A percentile compares a stretch with the other conserved stretches of the same genome.
Evolutionary conservation across 805 yeast species (phyloP).

Genomic region (Metschnikowia lochheadii): DNA sequence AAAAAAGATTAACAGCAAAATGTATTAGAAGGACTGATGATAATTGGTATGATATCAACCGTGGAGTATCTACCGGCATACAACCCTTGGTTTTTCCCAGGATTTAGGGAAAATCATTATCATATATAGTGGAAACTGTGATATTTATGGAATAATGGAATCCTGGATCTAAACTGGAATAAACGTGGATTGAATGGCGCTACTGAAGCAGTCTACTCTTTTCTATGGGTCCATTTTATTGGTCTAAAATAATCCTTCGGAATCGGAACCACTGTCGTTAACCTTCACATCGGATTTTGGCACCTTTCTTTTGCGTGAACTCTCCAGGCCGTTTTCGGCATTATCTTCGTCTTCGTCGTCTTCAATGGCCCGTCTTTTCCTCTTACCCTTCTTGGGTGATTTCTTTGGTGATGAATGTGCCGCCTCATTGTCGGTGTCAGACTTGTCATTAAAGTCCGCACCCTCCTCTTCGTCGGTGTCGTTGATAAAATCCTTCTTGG

Average conservation of each 20-base stretch:
- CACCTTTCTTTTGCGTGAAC: slow-evolving; percentile 24
- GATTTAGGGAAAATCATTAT: too few relatives aligned
- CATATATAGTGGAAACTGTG: too few relatives aligned
- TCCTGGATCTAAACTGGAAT: too few relatives aligned
- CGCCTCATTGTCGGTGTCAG: slow-evolving; percentile 9
- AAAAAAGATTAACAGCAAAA: not conserved
- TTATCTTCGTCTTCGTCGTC: slow-evolving; percentile 32
- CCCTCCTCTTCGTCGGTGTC: slow-evolving; percentile 32
- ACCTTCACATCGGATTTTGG: slow-evolving; percentile 31
- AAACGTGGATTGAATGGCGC: too few relatives aligned
- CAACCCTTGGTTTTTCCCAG: too few relatives aligned
- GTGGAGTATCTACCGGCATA: too few relatives aligned
- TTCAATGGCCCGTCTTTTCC: slow-evolving; percentile 28
- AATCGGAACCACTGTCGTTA: slow-evolving; percentile 48
- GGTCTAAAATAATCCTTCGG: slow-evolving; percentile 17
- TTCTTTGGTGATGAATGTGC: slow-evolving; percentile 5
- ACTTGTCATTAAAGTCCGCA: slow-evolving; percentile 19
- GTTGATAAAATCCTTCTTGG: slow-evolving; percentile 31
- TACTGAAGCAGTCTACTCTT: too few relatives aligned
- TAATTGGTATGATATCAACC: too few relatives aligned
- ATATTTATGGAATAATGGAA: too few relatives aligned
- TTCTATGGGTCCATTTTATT: not conserved
- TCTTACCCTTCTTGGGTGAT: slow-evolving; percentile 14
- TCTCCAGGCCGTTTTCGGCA: slow-evolving; percentile 13
- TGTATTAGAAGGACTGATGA: too few relatives aligned